Evolutionary conservation across 306 rosid genomes (phyloP).

Genomic region (Inga oerstediana): DNA sequence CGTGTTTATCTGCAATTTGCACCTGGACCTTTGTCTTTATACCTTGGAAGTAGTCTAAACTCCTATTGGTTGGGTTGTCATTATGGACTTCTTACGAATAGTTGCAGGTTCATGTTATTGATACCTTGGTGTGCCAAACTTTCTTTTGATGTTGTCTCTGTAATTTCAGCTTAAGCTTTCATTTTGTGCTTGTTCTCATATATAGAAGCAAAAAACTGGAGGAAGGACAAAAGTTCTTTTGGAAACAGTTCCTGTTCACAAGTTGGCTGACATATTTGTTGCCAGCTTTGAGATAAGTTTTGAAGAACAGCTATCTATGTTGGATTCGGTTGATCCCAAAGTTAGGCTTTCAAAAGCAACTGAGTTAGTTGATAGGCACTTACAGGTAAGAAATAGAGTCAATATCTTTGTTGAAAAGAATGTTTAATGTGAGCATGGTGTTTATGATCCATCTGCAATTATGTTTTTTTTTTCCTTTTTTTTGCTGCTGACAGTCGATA

Average conservation of each 20-base stretch:
- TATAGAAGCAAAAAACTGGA: slow-evolving; percentile 93
- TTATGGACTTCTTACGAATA: slow-evolving; percentile 25
- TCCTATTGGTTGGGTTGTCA: slow-evolving; percentile 13
- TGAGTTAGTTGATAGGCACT: slow-evolving; percentile 95
- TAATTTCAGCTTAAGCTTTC: slow-evolving; percentile 28
- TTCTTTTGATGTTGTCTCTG: slow-evolving; percentile 17
- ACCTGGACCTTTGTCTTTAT: slow-evolving; percentile 11
- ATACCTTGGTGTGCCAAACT: not conserved
- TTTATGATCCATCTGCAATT: slow-evolving; percentile 33
- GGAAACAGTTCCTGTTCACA: slow-evolving; percentile 97
- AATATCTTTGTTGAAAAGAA: not conserved
- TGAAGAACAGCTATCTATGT: slow-evolving; percentile 91
- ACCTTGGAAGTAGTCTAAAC: slow-evolving; percentile 9
- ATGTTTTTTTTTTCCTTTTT: slow-evolving; percentile 36
- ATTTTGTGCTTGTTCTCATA: slow-evolving; percentile 45
- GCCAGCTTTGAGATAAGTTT: slow-evolving; percentile 99
- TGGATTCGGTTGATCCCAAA: slow-evolving; percentile 95
- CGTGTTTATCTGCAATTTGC: slow-evolving; percentile 31
- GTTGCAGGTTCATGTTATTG: slow-evolving; percentile 11
- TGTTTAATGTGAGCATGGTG: slow-evolving; percentile 33
- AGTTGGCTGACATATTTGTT: slow-evolving; percentile 97
- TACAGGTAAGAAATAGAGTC: slow-evolving; percentile 64
- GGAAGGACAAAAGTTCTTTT: slow-evolving; percentile 95
- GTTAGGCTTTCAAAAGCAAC: slow-evolving; percentile 96
- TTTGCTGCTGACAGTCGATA: slow-evolving; percentile 72